phyloP scores from a whole-genome alignment of 129 eudicot species.

The Rutidosis leptorrhynchoides region DNA sequence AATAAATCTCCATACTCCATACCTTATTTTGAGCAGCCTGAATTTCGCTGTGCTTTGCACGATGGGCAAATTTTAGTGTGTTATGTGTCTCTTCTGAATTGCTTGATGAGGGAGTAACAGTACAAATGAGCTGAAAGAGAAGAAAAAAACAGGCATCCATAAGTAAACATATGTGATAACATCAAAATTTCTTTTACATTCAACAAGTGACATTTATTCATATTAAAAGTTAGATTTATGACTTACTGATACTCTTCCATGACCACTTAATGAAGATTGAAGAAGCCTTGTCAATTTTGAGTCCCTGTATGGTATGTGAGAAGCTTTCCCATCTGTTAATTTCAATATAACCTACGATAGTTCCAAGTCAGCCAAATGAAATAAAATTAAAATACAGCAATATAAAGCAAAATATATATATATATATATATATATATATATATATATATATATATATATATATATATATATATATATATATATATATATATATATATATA shows the following conservation, averaged over 20 bases:
- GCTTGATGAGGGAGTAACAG: slow-evolving; percentile 92
- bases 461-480: too few species aligned
- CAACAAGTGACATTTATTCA: not conserved
- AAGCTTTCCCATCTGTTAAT: slow-evolving; percentile 78
- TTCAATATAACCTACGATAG: slow-evolving; percentile 76
- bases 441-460: too few species aligned
- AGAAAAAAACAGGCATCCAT: slow-evolving; percentile 1
- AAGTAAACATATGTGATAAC: slow-evolving; percentile 1
- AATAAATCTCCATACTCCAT: slow-evolving; percentile 29
- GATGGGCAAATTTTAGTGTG: slow-evolving; percentile 94
- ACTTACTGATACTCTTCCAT: slow-evolving; percentile 96
- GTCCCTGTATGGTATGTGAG: slow-evolving; percentile 83
- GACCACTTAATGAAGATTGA: slow-evolving; percentile 90
- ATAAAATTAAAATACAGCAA: slow-evolving; percentile 4
- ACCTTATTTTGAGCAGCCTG: slow-evolving; percentile 98
- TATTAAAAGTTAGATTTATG: not conserved
- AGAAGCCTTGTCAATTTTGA: slow-evolving; percentile 93
- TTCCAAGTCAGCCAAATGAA: slow-evolving; percentile 20
- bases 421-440: too few species aligned
- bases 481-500: too few species aligned
- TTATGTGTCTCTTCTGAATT: slow-evolving; percentile 95
- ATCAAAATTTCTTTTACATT: slow-evolving; percentile 16
- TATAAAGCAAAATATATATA: not conserved
- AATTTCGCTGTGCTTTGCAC: slow-evolving; percentile 92
- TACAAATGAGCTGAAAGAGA: slow-evolving; percentile 72